Base-by-base conservation (phyloP, 2,329 filamentous ascomycete genomes). In the Blumeria hordei region DNA sequence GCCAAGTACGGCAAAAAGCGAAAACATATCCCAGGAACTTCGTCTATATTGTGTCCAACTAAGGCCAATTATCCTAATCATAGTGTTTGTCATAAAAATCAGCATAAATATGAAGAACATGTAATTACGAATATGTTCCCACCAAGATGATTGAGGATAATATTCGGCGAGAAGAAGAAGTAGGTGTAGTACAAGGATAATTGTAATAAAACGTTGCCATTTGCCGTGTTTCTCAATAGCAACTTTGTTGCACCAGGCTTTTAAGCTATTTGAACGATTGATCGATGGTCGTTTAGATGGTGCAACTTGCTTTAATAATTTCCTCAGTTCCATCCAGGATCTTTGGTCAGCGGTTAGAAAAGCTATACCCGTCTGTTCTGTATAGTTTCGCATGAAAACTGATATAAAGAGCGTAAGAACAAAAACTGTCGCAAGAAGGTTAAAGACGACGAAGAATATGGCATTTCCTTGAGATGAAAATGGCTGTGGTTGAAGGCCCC, bases 361-460 rank as follows among this genome's bases (percentile, higher is more conserved):
- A 2, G 92, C 92, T 45, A 98, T 92, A 1, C 92, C 92, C 0
- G 92, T 98, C 68, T 96, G 88, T 68, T 98, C 92, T 0, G 92
- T 98, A 68, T 98, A 98, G 67, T 95, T 98, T 58, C 92, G 86
- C 92, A 98, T 98, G 67, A 98, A 98, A 58, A 98, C 92, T 56
- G 92, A 96, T 51, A 98, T 93, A 67, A 98, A 98, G 64, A 98
- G 72, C 0, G 92, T 98, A 64, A 98, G 74, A 58, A 98, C 84
- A 69, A 98, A 98, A 59, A 98, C 90, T 0, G 92, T 92, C 35
- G 88, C 88, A 62, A 98, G 75, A 65, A 98, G 77, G 69, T 98
- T 98, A 78, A 96, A 98, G 4, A 90, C 74, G 55, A 98, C 79
- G 66, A 98, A 95, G 72, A 95, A 98, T 37, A 96, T 67, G 0